Evolutionary conservation across 2,329 filamentous ascomycete species (phyloP), one percentile per base, ranked within the genome.

Genomic region (Trichophyton mentagrophytes): DNA sequence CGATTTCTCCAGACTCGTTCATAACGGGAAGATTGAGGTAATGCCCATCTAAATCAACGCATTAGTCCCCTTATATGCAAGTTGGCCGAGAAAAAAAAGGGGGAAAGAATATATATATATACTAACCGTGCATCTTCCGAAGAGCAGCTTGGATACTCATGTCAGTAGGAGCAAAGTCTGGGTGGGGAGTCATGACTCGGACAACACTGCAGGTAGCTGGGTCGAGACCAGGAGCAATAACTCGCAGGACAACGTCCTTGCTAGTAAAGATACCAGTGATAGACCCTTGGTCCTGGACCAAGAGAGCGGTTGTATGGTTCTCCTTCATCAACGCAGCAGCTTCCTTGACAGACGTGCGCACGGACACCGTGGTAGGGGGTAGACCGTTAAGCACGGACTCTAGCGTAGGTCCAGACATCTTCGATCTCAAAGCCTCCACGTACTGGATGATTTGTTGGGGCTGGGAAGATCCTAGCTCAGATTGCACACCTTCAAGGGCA

Each of bases 251-350:
- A 58, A 99, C 92, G 77, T 99, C 93, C 79, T 99, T 99, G 79
- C 93, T 97, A 62, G 93, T 99, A 73, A 99, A 99, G 71, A 99
- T 99, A 76, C 93, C 93, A 60, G 93, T 99, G 71, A 99, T 97
- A 49, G 90, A 89, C 60, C 92, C 91, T 74, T 96, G 90, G 73
- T 99, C 93, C 76, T 96, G 91, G 15, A 99, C 93, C 61, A 99
- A 79, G 47, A 99, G 87, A 53, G 93, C 93, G 15, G 93, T 99
- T 17, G 93, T 99, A 75, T 95, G 93, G 77, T 99, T 92, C 75
- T 99, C 93, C 79, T 95, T 97, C 93, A 99, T 99, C 73, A 96
- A 77, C 66, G 88, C 84, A 15, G 93, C 93, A 61, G 93, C 93
- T 70, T 99, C 93, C 78, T 90, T 95, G 67, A 99, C 93, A 5